Evolutionary conservation across 2,329 filamentous ascomycete genomes (phyloP).

Genomic region (Fusarium decemcellulare): DNA sequence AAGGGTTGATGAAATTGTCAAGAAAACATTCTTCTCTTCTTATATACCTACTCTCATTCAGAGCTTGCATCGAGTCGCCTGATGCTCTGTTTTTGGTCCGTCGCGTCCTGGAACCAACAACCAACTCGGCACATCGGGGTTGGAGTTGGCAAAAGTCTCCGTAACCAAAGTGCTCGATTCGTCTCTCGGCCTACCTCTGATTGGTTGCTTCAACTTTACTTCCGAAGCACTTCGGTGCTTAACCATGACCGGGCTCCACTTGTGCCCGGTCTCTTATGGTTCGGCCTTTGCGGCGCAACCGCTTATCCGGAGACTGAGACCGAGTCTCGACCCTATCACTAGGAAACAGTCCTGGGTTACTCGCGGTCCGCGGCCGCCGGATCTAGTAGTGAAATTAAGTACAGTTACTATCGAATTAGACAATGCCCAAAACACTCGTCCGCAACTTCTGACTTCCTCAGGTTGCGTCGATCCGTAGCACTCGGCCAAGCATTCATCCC

Average conservation of each 20-base stretch:
- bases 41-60: neutral
- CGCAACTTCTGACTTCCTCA: neutral
- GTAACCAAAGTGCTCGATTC: constrained; percentile 26
- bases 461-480: constrained; percentile 4
- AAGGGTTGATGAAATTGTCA: too few species aligned
- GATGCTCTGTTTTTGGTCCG: constrained; percentile 5
- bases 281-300: too few species aligned
- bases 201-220: constrained; percentile 37
- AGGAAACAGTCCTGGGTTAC: neutral
- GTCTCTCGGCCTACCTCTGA: constrained; percentile 26
- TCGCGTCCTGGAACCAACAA: constrained; percentile 18
- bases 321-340: neutral
- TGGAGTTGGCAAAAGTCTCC: neutral
- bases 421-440: constrained; percentile 22
- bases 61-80: neutral
- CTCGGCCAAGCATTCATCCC: neutral
- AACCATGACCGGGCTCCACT: constrained; percentile 10
- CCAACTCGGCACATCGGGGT: neutral
- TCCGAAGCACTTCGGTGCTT: constrained; percentile 40
- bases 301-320: neutral
- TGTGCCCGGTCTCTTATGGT: too few species aligned
- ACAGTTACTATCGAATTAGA: constrained; percentile 36
- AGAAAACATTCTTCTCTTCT: neutral
- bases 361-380: neutral
- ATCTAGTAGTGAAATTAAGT: constrained; percentile 27